Conservation (phyloP, 352 stramenopile genomes). For the Globisporangium okanoganense region DNA sequence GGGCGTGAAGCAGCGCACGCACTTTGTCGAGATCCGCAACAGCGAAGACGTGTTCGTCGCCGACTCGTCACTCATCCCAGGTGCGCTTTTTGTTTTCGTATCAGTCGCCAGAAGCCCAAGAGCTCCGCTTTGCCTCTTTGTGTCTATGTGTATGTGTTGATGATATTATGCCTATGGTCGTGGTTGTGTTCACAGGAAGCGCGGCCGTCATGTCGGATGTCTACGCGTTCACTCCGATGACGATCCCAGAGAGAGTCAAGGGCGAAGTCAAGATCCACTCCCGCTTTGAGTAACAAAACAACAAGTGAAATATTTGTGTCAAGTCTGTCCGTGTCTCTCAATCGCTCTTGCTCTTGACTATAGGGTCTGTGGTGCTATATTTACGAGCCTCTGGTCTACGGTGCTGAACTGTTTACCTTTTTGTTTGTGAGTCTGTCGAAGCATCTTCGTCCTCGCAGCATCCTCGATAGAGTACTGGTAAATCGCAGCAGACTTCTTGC, state of each 20-base stretch:
- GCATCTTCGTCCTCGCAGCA: not conserved
- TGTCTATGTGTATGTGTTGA: too few relatives aligned
- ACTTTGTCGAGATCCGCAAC: conserved; percentile 71
- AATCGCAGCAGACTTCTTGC: not conserved
- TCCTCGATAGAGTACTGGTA: not conserved
- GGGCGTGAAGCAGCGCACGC: conserved; percentile 81
- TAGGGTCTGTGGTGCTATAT: not conserved
- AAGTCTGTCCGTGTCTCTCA: not conserved
- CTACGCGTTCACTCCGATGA: conserved; percentile 61
- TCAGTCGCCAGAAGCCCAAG: not conserved
- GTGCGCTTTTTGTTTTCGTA: conserved; percentile 14
- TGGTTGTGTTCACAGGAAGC: conserved; percentile 16
- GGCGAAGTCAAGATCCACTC: conserved; percentile 66
- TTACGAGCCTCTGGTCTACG: not conserved
- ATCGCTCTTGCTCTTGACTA: not conserved
- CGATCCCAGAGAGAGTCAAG: conserved; percentile 38
- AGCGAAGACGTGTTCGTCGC: conserved; percentile 70
- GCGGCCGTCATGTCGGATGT: conserved; percentile 58
- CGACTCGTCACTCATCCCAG: conserved; percentile 64
- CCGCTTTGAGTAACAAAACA: conserved; percentile 44
- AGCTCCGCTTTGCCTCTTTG: not conserved
- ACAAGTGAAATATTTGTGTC: not conserved
- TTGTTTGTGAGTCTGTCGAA: not conserved
- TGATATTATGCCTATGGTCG: not conserved
- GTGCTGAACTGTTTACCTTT: not conserved